phyloP scores from a whole-genome alignment of 139 green algal genomes.

The Chlorella sp. region DNA sequence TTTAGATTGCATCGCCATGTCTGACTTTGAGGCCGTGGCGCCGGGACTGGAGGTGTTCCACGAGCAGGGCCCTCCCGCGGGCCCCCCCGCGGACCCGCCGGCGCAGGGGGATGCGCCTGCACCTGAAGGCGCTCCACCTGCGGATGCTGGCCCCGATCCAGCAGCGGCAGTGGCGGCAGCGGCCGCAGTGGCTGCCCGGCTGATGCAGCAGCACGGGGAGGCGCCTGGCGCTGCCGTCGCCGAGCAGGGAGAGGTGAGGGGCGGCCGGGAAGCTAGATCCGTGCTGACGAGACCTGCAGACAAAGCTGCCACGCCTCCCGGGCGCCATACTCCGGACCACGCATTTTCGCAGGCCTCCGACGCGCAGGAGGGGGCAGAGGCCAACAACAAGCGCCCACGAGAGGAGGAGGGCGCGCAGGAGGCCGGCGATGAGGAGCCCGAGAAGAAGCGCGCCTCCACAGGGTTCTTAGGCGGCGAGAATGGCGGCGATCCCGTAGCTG shows the following conservation, averaged over 20 bases:
- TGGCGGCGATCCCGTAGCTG: no score
- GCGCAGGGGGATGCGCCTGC: not conserved
- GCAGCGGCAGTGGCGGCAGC: conserved; percentile 20
- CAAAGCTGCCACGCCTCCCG: no score
- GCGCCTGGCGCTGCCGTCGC: not conserved
- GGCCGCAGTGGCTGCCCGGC: conserved; percentile 23
- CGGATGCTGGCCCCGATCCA: not conserved
- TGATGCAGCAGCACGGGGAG: conserved; percentile 23
- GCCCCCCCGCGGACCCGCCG: not conserved
- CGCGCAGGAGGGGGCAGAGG: not conserved
- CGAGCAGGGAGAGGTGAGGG: no score
- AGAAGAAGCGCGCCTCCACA: conserved; percentile 37
- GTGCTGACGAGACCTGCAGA: no score
- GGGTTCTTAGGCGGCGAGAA: conserved; percentile 2
- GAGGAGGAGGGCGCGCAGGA: conserved; percentile 34
- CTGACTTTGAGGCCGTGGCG: no score
- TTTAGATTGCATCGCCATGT: no score
- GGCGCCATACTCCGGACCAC: no score
- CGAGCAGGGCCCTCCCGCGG: no score
- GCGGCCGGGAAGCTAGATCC: no score
- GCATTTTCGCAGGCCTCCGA: no score
- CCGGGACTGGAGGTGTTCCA: no score
- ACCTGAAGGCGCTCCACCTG: not conserved
- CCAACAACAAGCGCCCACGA: conserved; percentile 42
- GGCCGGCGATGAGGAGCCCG: conserved; percentile 14